A percentile compares a stretch with the other conserved stretches of the same genome.
phyloP scores from a whole-genome alignment of 1,284 basidiomycete species.

The Rhodofomes roseus region DNA sequence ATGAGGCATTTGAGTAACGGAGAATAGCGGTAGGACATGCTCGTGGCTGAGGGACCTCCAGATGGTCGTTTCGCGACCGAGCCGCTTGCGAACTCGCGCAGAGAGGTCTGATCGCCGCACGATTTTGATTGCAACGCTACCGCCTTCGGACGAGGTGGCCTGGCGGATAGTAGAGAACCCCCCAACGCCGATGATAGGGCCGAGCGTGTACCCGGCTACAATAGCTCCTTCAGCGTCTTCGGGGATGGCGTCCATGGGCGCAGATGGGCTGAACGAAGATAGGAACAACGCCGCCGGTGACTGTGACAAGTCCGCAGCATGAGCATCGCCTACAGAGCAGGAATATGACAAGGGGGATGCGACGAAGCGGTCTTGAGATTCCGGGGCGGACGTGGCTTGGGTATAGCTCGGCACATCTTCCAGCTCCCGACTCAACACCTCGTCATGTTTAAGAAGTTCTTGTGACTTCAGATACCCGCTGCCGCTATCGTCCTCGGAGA shows the following conservation, averaged over 20 bases:
- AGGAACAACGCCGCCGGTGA: conserved; percentile 82
- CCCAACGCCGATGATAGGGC: conserved; percentile 76
- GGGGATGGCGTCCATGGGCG: conserved; percentile 21
- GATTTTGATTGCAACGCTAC: conserved; percentile 80
- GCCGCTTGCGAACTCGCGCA: conserved; percentile 45
- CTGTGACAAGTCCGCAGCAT: conserved; percentile 27
- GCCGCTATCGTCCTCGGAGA: neutral
- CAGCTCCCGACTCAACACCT: neutral
- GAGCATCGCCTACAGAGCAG: conserved; percentile 16
- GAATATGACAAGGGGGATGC: conserved; percentile 6
- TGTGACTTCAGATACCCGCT: neutral
- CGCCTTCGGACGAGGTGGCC: conserved; percentile 65
- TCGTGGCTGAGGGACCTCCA: conserved; percentile 77
- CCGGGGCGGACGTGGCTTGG: neutral
- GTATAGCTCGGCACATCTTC: neutral
- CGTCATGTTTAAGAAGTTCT: neutral
- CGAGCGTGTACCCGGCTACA: conserved; percentile 74
- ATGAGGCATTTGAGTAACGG: conserved; percentile 56
- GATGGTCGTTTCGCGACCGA: conserved; percentile 76
- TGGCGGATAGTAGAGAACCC: conserved; percentile 85
- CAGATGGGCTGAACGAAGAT: conserved; percentile 55
- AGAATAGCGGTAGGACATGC: conserved; percentile 82
- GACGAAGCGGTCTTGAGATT: neutral
- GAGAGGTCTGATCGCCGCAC: conserved; percentile 55
- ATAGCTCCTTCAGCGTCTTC: conserved; percentile 59